phyloP scores from a whole-genome alignment of 2,329 filamentous ascomycete species.

The Karstenula rhodostoma region DNA sequence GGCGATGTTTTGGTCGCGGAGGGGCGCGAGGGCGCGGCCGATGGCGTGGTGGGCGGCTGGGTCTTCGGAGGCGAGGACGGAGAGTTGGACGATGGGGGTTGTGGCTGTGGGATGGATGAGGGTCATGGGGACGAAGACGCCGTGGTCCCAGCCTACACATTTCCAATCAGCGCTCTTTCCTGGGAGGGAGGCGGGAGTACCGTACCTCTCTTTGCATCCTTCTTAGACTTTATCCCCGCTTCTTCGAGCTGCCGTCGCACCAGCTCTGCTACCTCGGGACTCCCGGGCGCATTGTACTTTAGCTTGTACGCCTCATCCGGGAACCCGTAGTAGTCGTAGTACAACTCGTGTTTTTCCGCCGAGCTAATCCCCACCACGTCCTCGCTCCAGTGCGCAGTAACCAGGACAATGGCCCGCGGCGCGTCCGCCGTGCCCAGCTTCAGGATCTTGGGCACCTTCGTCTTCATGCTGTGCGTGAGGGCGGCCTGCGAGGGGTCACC shows the following conservation, averaged over 20 bases:
- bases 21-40: slow-evolving; percentile 60
- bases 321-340: slow-evolving; percentile 69
- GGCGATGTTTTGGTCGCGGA: slow-evolving; percentile 64
- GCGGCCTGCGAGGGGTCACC: slow-evolving; percentile 62
- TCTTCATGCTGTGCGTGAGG: slow-evolving; percentile 62
- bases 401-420: slow-evolving; percentile 62
- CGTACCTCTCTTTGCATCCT: slow-evolving; percentile 45
- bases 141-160: slow-evolving; percentile 69
- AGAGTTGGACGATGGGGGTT: slow-evolving; percentile 66
- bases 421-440: slow-evolving; percentile 61
- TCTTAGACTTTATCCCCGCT: slow-evolving; percentile 54
- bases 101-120: slow-evolving; percentile 62
- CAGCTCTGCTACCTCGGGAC: slow-evolving; percentile 61
- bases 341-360: slow-evolving; percentile 56
- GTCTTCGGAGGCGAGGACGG: slow-evolving; percentile 62
- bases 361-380: slow-evolving; percentile 61
- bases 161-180: too few relatives aligned
- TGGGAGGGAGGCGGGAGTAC: too few relatives aligned
- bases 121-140: slow-evolving; percentile 66
- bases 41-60: slow-evolving; percentile 60
- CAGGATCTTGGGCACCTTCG: slow-evolving; percentile 64
- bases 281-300: slow-evolving; percentile 65
- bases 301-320: slow-evolving; percentile 64
- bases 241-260: slow-evolving; percentile 57
- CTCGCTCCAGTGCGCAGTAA: slow-evolving; percentile 68